Percentiles rank a stretch among this genome's conserved stretches.
Evolutionary conservation across 805 yeast species (phyloP).

Genomic region (Pichia heedii): DNA sequence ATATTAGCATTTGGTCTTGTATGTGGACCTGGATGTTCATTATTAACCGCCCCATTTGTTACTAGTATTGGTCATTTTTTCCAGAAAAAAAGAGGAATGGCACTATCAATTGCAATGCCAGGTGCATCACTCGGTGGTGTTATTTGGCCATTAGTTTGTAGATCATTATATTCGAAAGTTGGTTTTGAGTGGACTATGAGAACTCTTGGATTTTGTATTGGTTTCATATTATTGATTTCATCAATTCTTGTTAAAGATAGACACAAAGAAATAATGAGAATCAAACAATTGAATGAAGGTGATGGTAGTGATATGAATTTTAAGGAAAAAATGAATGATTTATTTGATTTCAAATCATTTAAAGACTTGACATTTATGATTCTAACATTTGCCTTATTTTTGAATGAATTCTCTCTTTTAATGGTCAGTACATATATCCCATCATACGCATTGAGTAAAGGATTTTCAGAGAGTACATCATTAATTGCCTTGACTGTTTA

Average conservation of each 20-base stretch:
- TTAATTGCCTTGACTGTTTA: constrained; percentile 35
- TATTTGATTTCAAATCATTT: constrained; percentile 33
- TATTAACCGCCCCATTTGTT: constrained; percentile 37
- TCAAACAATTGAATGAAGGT: constrained; percentile 10
- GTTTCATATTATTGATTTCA: constrained; percentile 22
- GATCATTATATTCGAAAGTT: constrained; percentile 38
- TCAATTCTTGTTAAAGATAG: constrained; percentile 27
- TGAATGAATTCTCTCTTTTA: constrained; percentile 45
- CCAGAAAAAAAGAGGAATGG: constrained; percentile 43
- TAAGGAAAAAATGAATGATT: constrained; percentile 15
- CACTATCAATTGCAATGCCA: constrained; percentile 51
- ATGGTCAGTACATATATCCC: constrained; percentile 46
- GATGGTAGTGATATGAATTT: neutral
- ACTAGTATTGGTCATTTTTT: constrained; percentile 56
- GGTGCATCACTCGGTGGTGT: constrained; percentile 55
- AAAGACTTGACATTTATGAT: constrained; percentile 35
- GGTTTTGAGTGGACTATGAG: constrained; percentile 58
- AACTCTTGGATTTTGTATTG: constrained; percentile 39
- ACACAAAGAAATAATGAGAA: constrained; percentile 14
- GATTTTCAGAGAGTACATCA: constrained; percentile 34
- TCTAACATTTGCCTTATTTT: constrained; percentile 33
- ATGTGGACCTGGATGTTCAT: constrained; percentile 37
- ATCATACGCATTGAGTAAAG: constrained; percentile 45
- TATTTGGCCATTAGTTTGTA: constrained; percentile 44
- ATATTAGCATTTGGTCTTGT: constrained; percentile 42